Conservation (phyloP, 2,329 filamentous ascomycete genomes). For the Chrysoporthe deuterocubensis region DNA sequence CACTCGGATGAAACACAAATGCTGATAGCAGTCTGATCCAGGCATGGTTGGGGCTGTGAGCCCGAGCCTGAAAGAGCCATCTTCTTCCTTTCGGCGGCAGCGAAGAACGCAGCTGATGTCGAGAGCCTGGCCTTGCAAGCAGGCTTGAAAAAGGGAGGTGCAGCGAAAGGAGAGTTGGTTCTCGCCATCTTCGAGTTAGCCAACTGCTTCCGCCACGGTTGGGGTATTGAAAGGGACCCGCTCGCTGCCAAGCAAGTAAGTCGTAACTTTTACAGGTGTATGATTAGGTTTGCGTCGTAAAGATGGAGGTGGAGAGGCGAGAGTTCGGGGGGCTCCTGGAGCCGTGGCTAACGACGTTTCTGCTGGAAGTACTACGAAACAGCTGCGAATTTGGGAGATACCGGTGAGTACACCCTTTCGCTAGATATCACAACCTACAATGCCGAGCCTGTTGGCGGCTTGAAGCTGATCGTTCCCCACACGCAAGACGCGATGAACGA, state of each 20-base stretch:
- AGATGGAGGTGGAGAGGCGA: neutral
- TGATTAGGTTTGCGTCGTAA: too few relatives aligned
- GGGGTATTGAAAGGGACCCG: conserved; percentile 87
- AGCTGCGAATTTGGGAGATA: conserved; percentile 93
- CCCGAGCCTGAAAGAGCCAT: conserved; percentile 75
- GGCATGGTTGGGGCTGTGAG: conserved; percentile 90
- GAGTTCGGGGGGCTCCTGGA: neutral
- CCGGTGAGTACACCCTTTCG: conserved; percentile 53
- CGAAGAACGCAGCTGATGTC: conserved; percentile 85
- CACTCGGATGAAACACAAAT: neutral
- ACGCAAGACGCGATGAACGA: conserved; percentile 91
- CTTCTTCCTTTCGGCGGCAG: conserved; percentile 83
- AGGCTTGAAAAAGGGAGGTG: conserved; percentile 89
- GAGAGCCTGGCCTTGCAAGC: conserved; percentile 84
- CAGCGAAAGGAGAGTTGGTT: conserved; percentile 93
- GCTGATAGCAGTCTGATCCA: conserved; percentile 44
- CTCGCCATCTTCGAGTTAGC: conserved; percentile 95
- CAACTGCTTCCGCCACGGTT: conserved; percentile 91
- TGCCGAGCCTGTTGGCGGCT: conserved; percentile 17
- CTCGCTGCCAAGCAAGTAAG: conserved; percentile 76
- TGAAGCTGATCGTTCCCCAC: conserved; percentile 37
- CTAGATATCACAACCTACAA: neutral
- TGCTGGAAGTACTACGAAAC: conserved; percentile 86
- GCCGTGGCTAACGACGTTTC: conserved; percentile 17
- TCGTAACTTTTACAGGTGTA: conserved; percentile 17